Evolutionary conservation across 345 rosid species (phyloP), one percentile per base, ranked within the genome.

Genomic region (Noccaea bulbosa): DNA sequence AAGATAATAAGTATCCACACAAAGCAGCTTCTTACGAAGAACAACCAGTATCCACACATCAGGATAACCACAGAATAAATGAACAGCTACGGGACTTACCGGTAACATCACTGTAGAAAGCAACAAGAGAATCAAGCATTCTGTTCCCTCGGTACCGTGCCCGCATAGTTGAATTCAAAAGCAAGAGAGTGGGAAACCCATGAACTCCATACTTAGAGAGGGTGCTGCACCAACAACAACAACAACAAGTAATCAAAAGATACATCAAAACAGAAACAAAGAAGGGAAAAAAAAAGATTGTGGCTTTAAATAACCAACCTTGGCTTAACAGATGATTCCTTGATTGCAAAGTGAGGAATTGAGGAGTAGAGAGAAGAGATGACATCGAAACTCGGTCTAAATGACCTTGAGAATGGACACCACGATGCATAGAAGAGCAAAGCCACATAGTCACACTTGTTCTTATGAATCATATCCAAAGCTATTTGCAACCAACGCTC

Each of bases 121-220:
- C 72, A 69, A 80, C 79, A 49, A 94, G 88, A 73, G 95, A 89
- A 76, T 81, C 82, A 41, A 91, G 86, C 56, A 83, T 75, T 48
- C 99, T 81, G 11, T 85, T 76, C 34, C 96, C 99, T 72, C 76
- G 81, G 71, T 91, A 91, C 2, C 78, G 84, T 24, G 83, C 86
- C 9, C 85, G 88, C 83, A 87, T 78, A 0, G 88, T 84, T 27
- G 97, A 86, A 82, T 94, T 94, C 67, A 94, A 65, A 55, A 94
- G 83, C 67, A 91, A 82, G 37, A 94, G 90, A 1, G 90, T 83
- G 3, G 99, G 99, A 69, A 89, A 89, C 60, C 99, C 96, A 71
- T 88, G 99, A 75, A 94, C 99, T 58, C 97, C 96, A 72, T 88
- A 94, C 81, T 91, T 94, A 0, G 99, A 91, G 45, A 94, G 84